Evolutionary conservation across 1,284 basidiomycete genomes (phyloP).

Genomic region (Ustilago vetiveriae): DNA sequence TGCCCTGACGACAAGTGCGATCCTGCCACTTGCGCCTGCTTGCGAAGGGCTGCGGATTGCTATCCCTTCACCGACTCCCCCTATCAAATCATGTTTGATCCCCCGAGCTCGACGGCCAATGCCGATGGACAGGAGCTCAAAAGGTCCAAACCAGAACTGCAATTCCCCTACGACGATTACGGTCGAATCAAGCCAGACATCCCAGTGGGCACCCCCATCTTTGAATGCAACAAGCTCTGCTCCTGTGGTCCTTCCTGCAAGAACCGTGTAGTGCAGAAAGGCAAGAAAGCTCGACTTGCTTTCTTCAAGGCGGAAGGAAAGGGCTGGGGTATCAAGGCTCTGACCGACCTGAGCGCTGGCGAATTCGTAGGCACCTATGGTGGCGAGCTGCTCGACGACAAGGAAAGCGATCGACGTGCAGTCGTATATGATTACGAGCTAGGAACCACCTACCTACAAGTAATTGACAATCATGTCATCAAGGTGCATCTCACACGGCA

Average conservation of each 20-base stretch:
- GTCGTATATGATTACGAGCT: constrained; percentile 75
- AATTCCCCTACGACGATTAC: constrained; percentile 38
- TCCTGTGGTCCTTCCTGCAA: constrained; percentile 79
- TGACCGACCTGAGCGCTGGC: constrained; percentile 69
- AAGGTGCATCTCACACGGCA: constrained; percentile 64
- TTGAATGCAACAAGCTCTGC: constrained; percentile 86
- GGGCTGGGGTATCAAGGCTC: constrained; percentile 72
- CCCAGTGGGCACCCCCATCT: constrained; percentile 72
- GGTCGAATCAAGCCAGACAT: constrained; percentile 21
- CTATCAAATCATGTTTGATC: constrained; percentile 21
- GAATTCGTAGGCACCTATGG: constrained; percentile 84
- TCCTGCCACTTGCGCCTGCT: constrained; percentile 47
- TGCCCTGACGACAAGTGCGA: constrained; percentile 51
- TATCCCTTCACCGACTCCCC: constrained; percentile 8
- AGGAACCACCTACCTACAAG: constrained; percentile 84
- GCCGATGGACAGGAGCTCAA: too few species aligned
- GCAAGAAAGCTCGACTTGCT: constrained; percentile 71
- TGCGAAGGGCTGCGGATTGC: constrained; percentile 24
- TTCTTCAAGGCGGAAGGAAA: constrained; percentile 75
- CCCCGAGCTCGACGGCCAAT: background rate
- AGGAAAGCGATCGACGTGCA: constrained; percentile 76
- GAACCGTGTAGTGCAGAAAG: constrained; percentile 86
- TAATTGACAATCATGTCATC: constrained; percentile 80
- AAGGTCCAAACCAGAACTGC: too few species aligned
- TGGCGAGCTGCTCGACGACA: constrained; percentile 80